phyloP scores from a whole-genome alignment of 768 basidiomycete species.

The Tylopilus sp. region DNA sequence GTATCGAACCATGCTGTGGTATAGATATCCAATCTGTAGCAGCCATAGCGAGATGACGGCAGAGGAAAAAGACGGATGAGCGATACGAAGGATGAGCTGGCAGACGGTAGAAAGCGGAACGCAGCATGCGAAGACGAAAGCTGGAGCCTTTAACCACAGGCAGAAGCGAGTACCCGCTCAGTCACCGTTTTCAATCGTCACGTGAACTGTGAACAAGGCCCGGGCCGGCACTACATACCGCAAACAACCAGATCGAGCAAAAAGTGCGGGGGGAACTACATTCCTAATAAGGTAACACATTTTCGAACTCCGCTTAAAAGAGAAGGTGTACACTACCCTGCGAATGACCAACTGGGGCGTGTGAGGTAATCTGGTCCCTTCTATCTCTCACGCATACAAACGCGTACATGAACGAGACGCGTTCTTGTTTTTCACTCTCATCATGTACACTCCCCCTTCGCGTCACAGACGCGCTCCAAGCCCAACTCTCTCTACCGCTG shows the following conservation, averaged over 20 bases:
- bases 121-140: slow-evolving; percentile 2
- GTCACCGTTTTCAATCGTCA: slow-evolving; percentile 17
- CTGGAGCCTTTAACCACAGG: background rate
- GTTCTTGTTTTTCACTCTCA: background rate
- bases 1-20: slow-evolving; percentile 23
- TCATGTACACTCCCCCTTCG: slow-evolving; percentile 19
- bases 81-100: background rate
- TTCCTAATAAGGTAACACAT: no score
- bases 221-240: no score
- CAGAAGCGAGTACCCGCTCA: slow-evolving; percentile 22
- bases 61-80: background rate
- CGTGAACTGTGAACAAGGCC: no score
- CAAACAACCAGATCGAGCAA: no score
- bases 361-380: background rate
- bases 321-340: no score
- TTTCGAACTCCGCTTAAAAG: no score
- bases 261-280: no score
- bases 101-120: slow-evolving; percentile 12
- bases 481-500: slow-evolving; percentile 29
- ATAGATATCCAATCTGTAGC: slow-evolving; percentile 20
- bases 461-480: slow-evolving; percentile 31
- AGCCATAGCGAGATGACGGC: slow-evolving; percentile 22
- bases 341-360: background rate
- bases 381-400: slow-evolving; percentile 14
- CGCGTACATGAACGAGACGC: slow-evolving; percentile 20